A percentile compares a stretch with the other conserved stretches of the same genome.
Evolutionary conservation across 2,329 filamentous ascomycete genomes (phyloP).

Genomic region (Aspergillus carbonarius): DNA sequence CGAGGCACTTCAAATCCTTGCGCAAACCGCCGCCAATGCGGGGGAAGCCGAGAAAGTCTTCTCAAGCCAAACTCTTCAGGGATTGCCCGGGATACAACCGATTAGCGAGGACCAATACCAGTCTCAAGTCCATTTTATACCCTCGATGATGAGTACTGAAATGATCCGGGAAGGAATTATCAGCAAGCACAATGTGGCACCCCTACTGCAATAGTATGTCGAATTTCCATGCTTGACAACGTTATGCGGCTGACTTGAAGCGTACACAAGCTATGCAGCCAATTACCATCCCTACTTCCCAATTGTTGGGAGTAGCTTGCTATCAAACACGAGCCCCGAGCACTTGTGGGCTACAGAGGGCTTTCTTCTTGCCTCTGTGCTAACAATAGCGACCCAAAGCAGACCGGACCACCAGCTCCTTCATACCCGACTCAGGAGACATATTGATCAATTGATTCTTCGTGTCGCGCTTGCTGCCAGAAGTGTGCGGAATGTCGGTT

Average conservation of each 20-base stretch:
- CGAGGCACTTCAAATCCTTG: slow-evolving; percentile 9
- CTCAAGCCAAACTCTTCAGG: too few relatives aligned
- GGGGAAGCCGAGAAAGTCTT: not conserved
- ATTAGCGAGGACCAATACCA: not conserved
- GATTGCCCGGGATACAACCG: not conserved
- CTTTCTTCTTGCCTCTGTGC: slow-evolving; percentile 12
- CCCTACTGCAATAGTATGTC: not conserved
- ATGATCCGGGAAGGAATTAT: not conserved
- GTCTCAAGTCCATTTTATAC: too few relatives aligned
- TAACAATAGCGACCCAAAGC: slow-evolving; percentile 18
- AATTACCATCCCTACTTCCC: slow-evolving; percentile 13
- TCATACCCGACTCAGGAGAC: not conserved
- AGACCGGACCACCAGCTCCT: not conserved
- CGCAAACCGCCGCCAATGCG: not conserved
- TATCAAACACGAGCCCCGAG: not conserved
- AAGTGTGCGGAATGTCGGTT: slow-evolving; percentile 13
- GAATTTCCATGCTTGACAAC: not conserved
- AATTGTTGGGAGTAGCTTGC: slow-evolving; percentile 4
- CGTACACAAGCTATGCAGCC: not conserved
- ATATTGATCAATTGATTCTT: slow-evolving; percentile 10
- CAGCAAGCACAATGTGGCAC: not conserved
- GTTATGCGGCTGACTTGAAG: not conserved
- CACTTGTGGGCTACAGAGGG: slow-evolving; percentile 4
- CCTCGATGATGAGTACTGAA: not conserved
- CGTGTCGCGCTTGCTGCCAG: slow-evolving; percentile 17